Base-by-base conservation (phyloP, 2,329 filamentous ascomycete genomes). In the Zymoseptoria pseudotritici region DNA sequence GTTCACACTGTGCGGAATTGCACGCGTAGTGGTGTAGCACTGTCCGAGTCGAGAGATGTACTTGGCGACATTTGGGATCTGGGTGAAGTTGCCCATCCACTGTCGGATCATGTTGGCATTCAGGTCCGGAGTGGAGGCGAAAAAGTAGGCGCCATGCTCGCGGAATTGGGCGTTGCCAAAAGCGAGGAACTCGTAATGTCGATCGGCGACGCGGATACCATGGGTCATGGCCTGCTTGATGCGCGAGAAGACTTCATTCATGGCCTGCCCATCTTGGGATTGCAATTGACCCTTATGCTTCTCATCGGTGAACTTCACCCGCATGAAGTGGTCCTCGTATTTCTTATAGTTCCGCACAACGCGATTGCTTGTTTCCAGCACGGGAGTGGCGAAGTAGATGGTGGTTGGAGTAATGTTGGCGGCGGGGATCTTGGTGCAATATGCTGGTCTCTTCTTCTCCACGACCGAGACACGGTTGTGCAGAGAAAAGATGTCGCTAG, bases 151-250 rank as follows among this genome's bases (percentile, higher is more conserved):
- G 0, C 92, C 89, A 66, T 93, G 86, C 70, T 97, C 92, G 56
- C 93, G 85, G 61, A 99, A 89, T 68, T 99, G 94, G 0, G 94
- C 97, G 73, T 94, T 97, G 0, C 94, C 93, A 75, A 92, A 97
- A 0, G 93, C 94, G 24, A 99, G 83, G 65, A 97, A 97, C 66
- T 93, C 83, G 73, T 91, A 99, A 60, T 85, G 84, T 7, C 90
- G 86, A 63, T 87, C 89, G 4, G 90, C 94, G 55, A 99, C 86
- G 0, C 80, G 80, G 65, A 99, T 93, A 0, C 94, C 94, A 58
- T 94, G 83, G 52, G 77, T 80, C 69, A 97, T 77, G 0, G 87
- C 83, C 54, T 87, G 82, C 63, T 85, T 84, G 20, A 97, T 82
- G 11, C 91, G 83, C 24, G 84, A 84, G 72, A 89, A 96, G 0